Percentiles rank a stretch among this genome's conserved stretches.
Evolutionary conservation across 371 early-diverging fungal species (phyloP).

Genomic region (Mortierella polycephala): DNA sequence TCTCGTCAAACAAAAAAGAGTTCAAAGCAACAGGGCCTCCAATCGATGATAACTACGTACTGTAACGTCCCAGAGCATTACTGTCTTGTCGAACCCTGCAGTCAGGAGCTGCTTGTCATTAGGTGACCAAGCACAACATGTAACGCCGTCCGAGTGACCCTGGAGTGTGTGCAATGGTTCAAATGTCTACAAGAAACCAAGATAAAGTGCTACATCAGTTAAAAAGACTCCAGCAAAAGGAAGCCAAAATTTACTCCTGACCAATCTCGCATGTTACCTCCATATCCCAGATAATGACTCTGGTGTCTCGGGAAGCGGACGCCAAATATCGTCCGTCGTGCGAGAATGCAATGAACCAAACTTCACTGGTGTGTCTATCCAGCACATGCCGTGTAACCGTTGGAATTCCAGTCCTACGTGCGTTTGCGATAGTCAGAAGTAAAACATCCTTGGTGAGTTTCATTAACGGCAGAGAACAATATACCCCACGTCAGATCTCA

Average conservation of each 20-base stretch:
- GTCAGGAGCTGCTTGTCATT: constrained; percentile 81
- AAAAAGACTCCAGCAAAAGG: too few species aligned
- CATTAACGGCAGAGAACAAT: too few species aligned
- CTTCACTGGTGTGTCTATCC: constrained; percentile 89
- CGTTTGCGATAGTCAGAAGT: too few species aligned
- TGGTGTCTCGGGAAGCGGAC: constrained; percentile 90
- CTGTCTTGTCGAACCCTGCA: constrained; percentile 80
- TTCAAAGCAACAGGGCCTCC: not conserved
- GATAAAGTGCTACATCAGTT: not conserved
- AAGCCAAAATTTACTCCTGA: not conserved
- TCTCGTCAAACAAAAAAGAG: not conserved
- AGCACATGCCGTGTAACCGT: constrained; percentile 69
- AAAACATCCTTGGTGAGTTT: not conserved
- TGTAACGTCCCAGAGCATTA: constrained; percentile 86
- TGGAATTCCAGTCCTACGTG: constrained; percentile 63
- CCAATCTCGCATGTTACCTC: constrained; percentile 55
- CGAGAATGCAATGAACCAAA: constrained; percentile 95
- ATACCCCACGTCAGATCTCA: not conserved
- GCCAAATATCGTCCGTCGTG: constrained; percentile 87
- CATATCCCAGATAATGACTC: constrained; percentile 89
- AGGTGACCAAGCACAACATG: constrained; percentile 93
- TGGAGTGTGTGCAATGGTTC: constrained; percentile 59
- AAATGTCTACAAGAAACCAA: constrained; percentile 54
- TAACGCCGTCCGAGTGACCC: constrained; percentile 73
- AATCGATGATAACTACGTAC: constrained; percentile 54